Evolutionary conservation across 2,329 filamentous ascomycete genomes (phyloP).

Genomic region (Colletotrichum scovillei): DNA sequence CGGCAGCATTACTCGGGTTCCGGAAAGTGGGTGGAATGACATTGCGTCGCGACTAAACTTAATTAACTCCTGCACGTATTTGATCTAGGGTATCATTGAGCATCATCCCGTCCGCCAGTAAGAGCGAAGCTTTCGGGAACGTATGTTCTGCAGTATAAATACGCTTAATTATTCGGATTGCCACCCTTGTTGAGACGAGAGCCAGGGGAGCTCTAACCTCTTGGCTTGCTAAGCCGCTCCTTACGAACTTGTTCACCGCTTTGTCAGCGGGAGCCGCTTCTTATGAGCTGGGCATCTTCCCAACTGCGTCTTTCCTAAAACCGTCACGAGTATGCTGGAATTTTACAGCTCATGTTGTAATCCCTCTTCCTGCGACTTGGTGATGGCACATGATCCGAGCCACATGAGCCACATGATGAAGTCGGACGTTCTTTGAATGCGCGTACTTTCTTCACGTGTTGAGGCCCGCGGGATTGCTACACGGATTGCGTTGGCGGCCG

Average conservation of each 20-base stretch:
- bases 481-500: background rate
- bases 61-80: background rate
- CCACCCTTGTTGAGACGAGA: background rate
- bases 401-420: conserved; percentile 19
- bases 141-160: background rate
- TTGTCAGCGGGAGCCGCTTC: background rate
- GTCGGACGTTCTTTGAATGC: background rate
- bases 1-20: background rate
- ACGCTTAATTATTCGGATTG: background rate
- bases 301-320: too few relatives aligned
- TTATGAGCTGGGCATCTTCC: background rate
- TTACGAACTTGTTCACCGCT: background rate
- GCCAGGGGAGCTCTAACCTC: background rate
- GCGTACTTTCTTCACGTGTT: background rate
- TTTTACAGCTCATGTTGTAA: background rate
- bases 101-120: background rate
- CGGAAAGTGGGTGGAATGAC: background rate
- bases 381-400: conserved; percentile 15
- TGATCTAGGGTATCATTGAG: background rate
- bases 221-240: background rate
- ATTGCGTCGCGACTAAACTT: background rate
- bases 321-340: too few relatives aligned
- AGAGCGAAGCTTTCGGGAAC: background rate
- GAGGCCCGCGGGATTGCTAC: background rate
- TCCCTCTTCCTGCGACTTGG: background rate